Base-by-base conservation (phyloP, 305 asterid genomes). In the Rubia tinctorum region DNA sequence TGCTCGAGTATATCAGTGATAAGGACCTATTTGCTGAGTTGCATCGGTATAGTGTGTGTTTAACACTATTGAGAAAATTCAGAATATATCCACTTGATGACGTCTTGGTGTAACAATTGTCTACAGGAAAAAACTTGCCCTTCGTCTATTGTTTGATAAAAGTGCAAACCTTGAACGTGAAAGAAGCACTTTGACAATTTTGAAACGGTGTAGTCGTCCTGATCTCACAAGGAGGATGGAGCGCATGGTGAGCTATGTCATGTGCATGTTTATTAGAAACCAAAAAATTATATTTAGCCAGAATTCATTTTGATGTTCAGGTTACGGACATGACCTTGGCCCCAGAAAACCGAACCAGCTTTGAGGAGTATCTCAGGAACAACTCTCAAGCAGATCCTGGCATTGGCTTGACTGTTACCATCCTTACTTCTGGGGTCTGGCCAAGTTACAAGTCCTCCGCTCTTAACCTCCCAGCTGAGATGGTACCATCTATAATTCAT, bases 91-190 rank as follows among this genome's bases (percentile, higher is more conserved):
- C 70, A 40, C 18, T 25, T 49, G 25, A 30, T 25, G 69, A 68
- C 44, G 44, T 34, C 6, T 18, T 39, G 51, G 25, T 14, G 27
- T 20, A 34, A 55, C 55, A 18, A 60, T 63, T 62, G 61, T 55
- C 80, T 22, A 78, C 84, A 93, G 99, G 88, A 95, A 93, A 88
- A 95, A 90, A 87, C 96, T 95, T 77, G 96, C 98, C 7, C 90
- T 97, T 15, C 91, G 97, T 63, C 83, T 95, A 58, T 77, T 95
- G 84, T 93, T 93, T 80, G 97, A 95, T 84, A 95, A 95, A 84
- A 95, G 99, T 86, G 98, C 96, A 47, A 95, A 91, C 65, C 97
- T 88, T 78, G 99, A 95, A 80, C 99, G 93, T 74, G 99, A 95
- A 84, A 88, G 98, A 82, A 93, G 97, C 81, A 91, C 91, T 77